phyloP scores from a whole-genome alignment of 169 alveolate genomes.

The Blepharisma undulans region DNA sequence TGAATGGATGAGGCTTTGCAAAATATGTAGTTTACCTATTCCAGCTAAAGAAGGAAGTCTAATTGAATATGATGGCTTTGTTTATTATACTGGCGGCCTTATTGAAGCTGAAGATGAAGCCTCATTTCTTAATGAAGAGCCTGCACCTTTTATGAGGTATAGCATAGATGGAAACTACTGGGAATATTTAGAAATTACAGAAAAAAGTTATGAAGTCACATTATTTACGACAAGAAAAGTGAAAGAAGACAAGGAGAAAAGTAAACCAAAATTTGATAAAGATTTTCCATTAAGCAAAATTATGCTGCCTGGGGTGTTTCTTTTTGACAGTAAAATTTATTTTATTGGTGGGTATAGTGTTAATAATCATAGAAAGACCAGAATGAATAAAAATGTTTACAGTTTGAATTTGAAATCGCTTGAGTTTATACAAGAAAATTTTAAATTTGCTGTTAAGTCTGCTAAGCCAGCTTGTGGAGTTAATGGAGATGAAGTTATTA shows the following conservation, averaged over 20 bases:
- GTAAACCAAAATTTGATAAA: background rate
- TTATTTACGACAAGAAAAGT: background rate
- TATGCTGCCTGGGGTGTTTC: background rate
- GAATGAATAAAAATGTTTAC: background rate
- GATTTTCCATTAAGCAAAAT: background rate
- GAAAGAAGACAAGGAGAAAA: background rate
- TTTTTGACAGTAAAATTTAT: background rate
- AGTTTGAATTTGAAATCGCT: background rate
- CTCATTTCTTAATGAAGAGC: background rate
- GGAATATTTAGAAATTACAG: background rate
- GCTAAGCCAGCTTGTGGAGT: background rate
- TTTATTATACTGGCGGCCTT: background rate
- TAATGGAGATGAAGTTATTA: background rate
- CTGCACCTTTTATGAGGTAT: slow-evolving; percentile 16
- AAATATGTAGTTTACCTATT: background rate
- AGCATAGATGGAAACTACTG: background rate
- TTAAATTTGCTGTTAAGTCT: background rate
- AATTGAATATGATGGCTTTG: background rate
- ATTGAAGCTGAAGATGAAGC: background rate
- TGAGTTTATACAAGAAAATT: background rate
- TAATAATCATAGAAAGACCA: background rate
- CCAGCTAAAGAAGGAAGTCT: slow-evolving; percentile 1
- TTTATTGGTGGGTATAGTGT: slow-evolving; percentile 4
- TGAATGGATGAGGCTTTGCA: background rate
- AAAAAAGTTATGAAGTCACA: background rate